Base-by-base conservation (phyloP, 192 early-diverging fungal species). In the Gonapodya prolifera region DNA sequence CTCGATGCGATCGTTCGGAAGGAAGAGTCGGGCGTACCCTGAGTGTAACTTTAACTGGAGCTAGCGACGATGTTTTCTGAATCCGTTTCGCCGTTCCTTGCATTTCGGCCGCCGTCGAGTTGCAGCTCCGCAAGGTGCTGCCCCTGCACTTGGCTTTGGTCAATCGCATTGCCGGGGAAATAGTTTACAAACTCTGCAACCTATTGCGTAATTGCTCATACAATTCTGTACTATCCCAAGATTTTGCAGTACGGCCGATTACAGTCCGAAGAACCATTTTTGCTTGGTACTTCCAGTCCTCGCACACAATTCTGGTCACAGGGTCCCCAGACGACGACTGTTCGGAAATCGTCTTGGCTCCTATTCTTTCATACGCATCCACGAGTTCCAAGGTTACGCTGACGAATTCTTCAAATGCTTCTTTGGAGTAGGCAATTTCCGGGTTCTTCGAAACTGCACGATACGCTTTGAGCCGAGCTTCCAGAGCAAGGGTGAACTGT, bases 231-330 rank as follows among this genome's bases (percentile, higher is more conserved):
- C 35, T 32, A 8, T 76, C 76, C 34, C 76, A 74, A 1, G 73
- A 35, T 77, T 80, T 87, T 83, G 92, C 93, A 18, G 92, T 91
- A 73, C 91, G 90, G 34, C 93, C 92, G 77, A 97, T 89, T 76
- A 98, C 83, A 30, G 93, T 89, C 75, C 92, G 93, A 78, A 98
- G 80, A 35, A 93, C 83, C 84, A 89, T 91, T 79, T 89, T 91
- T 8, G 92, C 85, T 80, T 97, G 94, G 78, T 95, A 95, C 75
- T 82, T 84, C 95, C 96, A 98, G 81, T 98, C 96, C 31, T 88
- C 87, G 78, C 93, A 94, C 30, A 96, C 93, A 1, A 85, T 69
- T 32, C 80, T 77, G 31, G 77, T 81, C 17, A 78, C 79, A 2
- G 84, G 83, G 0, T 80, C 82, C 2, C 83, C 81, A 23, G 8